Conservation (phyloP, 2,329 filamentous ascomycete species). For the Dendrostoma leiphaemia region DNA sequence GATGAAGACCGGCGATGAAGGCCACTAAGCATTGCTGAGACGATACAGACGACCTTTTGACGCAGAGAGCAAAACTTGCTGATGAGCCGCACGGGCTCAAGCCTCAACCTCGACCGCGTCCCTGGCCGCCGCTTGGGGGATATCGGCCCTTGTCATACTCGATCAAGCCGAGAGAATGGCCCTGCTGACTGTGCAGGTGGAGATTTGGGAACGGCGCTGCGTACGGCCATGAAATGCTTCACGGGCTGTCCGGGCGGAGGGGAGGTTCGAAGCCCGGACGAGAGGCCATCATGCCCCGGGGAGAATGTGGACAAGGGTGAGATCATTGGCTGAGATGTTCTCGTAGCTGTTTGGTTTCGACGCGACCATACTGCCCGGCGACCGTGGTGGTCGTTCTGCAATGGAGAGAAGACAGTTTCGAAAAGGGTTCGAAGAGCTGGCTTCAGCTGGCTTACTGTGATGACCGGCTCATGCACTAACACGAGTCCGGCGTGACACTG, state of each 20-base stretch:
- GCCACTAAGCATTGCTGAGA: slow-evolving; percentile 7
- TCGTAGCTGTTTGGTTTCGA: slow-evolving; percentile 4
- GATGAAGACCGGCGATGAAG: not conserved
- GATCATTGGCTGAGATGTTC: slow-evolving; percentile 10
- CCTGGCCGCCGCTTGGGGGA: not conserved
- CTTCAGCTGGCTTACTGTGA: not conserved
- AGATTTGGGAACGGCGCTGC: not conserved
- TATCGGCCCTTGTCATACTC: not conserved
- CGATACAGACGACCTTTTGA: slow-evolving; percentile 9
- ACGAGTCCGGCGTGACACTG: not conserved
- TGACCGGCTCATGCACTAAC: slow-evolving; percentile 14
- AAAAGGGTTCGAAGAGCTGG: slow-evolving; percentile 2
- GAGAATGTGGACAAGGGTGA: not conserved
- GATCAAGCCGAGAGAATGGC: not conserved
- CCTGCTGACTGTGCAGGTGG: slow-evolving; percentile 5
- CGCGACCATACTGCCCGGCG: slow-evolving; percentile 13
- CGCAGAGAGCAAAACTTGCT: slow-evolving; percentile 2
- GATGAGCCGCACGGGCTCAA: not conserved
- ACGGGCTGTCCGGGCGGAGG: not conserved
- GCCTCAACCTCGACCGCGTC: not conserved
- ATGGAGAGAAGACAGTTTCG: slow-evolving; percentile 12
- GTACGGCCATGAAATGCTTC: too few species aligned
- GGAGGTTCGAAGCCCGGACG: not conserved
- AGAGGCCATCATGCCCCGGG: not conserved
- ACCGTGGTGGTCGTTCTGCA: not conserved